Base-by-base conservation (phyloP, 2,329 filamentous ascomycete species). In the Sphaerulina vaccinii region DNA sequence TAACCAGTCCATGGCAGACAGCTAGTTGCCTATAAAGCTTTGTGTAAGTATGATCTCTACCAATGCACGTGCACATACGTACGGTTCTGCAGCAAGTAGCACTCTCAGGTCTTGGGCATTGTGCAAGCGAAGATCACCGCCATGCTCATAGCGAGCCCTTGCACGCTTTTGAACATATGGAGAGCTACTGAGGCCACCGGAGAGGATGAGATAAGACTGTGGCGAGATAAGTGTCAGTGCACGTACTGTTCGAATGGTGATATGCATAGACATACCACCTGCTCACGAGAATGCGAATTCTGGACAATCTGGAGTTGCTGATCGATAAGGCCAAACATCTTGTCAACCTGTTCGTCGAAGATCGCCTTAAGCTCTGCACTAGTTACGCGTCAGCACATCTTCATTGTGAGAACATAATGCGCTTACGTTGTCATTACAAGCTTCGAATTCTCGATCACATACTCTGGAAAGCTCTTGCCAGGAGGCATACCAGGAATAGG, bases 161-260 rank as follows among this genome's bases (percentile, higher is more conserved):
- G 74, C 62, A 5, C 63, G 57, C 1, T 62, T 56, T 40, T 72
- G 71, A 3, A 75, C 68, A 53, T 76, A 75, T 13, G 67, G 62
- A 1, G 66, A 71, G 45, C 72, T 74, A 8, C 73, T 71, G 1
- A 75, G 61, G 1, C 73, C 73, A 4, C 73, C 73, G 4, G 69
- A 73, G 1, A 75, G 65, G 0, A 76, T 66, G 1, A 76, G 62
- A 51, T 73, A 57, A 10, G 51, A 57, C 7, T 29, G 27, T 13
- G 27, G 13, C 13, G 27, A 29, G 7, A 7, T 13, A 13, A 29
- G n/a, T 29, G 27, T 29, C 13, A 29, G 27, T 29, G 7, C 7
- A 7, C 7, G 7, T 13, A 13, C 7, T 29, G 7, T 7, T 13
- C 27, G 13, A 29, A 7, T 29, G 27, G 7, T 29, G 27, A 13